Evolutionary conservation across 805 yeast genomes (phyloP).

Genomic region (Soucietia sequanensis): DNA sequence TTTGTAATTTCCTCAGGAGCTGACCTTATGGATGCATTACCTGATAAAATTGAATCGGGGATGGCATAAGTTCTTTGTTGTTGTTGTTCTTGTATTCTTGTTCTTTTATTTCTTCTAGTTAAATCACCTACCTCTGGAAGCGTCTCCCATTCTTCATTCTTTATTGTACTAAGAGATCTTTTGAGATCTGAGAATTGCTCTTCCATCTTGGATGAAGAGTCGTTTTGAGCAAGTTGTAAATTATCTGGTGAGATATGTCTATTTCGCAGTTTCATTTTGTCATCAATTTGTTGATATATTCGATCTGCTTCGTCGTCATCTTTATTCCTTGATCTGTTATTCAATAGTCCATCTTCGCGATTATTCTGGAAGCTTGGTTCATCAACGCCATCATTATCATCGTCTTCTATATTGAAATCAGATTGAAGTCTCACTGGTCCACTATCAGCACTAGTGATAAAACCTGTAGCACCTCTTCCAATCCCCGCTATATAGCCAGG

Average conservation of each 20-base stretch:
- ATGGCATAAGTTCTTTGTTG: conserved; percentile 76
- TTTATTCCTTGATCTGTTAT: conserved; percentile 15
- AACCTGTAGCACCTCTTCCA: conserved; percentile 95
- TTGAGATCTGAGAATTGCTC: conserved; percentile 68
- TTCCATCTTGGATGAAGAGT: conserved; percentile 2
- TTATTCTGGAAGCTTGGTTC: conserved; percentile 16
- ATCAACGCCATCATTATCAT: conserved; percentile 22
- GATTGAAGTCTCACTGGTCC: conserved; percentile 44
- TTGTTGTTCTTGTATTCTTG: conserved; percentile 57
- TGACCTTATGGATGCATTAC: conserved; percentile 7
- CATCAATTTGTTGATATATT: conserved; percentile 67
- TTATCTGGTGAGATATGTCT: conserved; percentile 24
- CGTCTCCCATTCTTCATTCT: conserved; percentile 73
- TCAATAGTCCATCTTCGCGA: conserved; percentile 31
- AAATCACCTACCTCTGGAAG: conserved; percentile 88
- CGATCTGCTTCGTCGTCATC: conserved; percentile 70
- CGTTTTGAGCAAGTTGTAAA: conserved; percentile 5
- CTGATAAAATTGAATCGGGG: conserved; percentile 64
- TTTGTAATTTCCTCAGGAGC: conserved; percentile 31
- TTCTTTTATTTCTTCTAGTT: conserved; percentile 75
- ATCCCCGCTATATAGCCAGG: conserved; percentile 88
- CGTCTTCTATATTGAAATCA: conserved; percentile 28
- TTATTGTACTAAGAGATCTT: conserved; percentile 53
- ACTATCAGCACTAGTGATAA: conserved; percentile 79
- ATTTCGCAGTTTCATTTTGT: conserved; percentile 38